Percentiles rank a stretch among this genome's conserved stretches.
These are phyloP conservation scores for Fusarium cyanostomum DNA, from an alignment of 2,329 filamentous ascomycete genomes.

Conservation along the genomic window DNA sequence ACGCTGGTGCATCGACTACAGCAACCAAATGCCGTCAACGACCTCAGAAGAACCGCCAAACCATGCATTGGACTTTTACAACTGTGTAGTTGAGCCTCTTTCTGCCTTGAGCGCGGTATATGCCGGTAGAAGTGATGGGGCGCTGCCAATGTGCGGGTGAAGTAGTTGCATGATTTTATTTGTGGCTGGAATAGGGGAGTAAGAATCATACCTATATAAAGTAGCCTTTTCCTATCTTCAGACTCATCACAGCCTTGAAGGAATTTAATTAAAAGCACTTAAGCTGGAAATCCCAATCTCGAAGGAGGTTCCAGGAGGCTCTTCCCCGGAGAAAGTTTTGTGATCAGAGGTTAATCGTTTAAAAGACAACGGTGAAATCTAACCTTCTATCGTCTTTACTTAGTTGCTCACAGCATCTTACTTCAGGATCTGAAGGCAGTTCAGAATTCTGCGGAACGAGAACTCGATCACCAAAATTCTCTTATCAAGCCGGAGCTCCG, in stretches of 20 bases:
- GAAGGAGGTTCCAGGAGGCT: no score
- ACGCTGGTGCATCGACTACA: conserved; percentile 1
- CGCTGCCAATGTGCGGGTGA: neutral
- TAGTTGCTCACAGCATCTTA: no score
- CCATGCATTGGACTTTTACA: conserved; percentile 3
- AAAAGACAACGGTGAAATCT: no score
- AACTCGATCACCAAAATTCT: neutral
- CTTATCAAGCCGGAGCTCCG: neutral
- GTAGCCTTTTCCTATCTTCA: no score
- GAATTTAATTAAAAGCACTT: no score
- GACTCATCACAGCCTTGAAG: no score
- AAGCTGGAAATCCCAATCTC: no score
- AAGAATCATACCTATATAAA: no score
- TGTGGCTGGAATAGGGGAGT: neutral
- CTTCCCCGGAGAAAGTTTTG: no score
- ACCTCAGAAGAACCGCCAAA: neutral
- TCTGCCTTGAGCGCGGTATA: neutral
- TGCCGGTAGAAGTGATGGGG: neutral
- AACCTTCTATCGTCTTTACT: no score
- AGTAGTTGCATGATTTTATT: neutral
- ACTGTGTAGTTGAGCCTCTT: neutral
- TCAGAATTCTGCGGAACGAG: no score
- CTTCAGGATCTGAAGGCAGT: neutral
- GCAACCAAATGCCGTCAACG: neutral
- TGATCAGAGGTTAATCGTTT: no score